Base-by-base conservation (phyloP, 805 yeast species). In the Candida argentea region DNA sequence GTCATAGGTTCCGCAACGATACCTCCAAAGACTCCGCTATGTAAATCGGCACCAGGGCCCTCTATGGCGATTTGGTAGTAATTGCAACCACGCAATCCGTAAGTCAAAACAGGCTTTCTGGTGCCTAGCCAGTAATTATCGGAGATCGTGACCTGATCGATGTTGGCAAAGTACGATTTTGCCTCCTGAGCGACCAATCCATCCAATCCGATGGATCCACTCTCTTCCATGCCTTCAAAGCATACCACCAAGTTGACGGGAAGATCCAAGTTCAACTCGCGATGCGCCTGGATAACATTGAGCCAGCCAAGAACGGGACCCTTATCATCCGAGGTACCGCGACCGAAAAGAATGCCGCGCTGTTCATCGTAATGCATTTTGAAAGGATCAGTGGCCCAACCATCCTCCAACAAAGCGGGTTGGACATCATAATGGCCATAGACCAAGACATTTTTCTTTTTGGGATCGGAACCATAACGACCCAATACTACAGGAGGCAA, bases 61-160 rank as follows among this genome's bases (percentile, higher is more conserved):
- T 67, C 67, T 39, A 89, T 62, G 16, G 68, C 55, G 43, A 89
- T 60, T 57, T 86, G 84, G 61, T 91, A 91, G 66, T 91, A 91
- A 62, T 82, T 82, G 50, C 87, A 83, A 37, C 99, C 99, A 62
- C 99, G 79, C 46, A 91, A 74, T 27, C 99, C 99, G 57, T 91
- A 91, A 18, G 99, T 91, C 48, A 91, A 73, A 6, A 85, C 97
- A 12, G 99, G 99, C 52, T 91, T 87, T 42, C 76, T 77, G 36
- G 97, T 89, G 42, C 98, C 99, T 35, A 91, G 70, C 99, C 99
- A 91, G 64, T 91, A 91, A 65, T 91, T 91, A 59, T 91, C 99
- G 30, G 91, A 77, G 44, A 91, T 91, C 53, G 96, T 86, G 29
- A 87, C 95, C 20, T 95, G 86, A 51, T 89, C 94, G 27, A 87